Evolutionary conservation across 2,329 filamentous ascomycete genomes (phyloP), one percentile per base, ranked within the genome.

Genomic region (Hymenoscyphus fructigenus): DNA sequence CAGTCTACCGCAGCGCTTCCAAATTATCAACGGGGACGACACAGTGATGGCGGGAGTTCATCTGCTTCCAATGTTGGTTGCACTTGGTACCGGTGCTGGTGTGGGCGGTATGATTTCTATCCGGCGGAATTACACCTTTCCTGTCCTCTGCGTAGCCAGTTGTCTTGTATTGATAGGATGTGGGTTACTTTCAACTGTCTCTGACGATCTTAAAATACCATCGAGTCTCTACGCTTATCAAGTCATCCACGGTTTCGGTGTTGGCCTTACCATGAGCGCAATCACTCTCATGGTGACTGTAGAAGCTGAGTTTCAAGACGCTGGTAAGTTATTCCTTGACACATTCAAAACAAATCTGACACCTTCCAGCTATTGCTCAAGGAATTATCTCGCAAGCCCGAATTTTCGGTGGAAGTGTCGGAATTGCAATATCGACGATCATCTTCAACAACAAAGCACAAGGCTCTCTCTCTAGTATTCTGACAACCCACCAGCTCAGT

Each of bases 321-420:
- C 56, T 50, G 20, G 62, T 64, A 64, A 29, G 57, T 44, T 10
- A 41, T 4, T 29, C 47, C 3, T 5, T 20, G 17, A 12, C 32
- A 50, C 29, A 7, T 32, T 34, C 55, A n/a, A 36, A n/a, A 12
- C 34, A 12, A 17, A 36, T 15, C 36, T 17, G 15, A 34, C 57
- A 32, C 26, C 2, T 34, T 7, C 0, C 36, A 64, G 62, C 63
- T 5, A 20, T 61, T 17, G 59, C 63, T 38, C 63, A 65, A 62
- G 63, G 63, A 12, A 38, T 62, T 10, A 59, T 88, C 10, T 84
- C 86, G 0, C 86, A 89, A 73, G 81, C 83, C 1, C 81, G 86
- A 15, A 83, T 88, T 0, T 76, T 88, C 1, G 86, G 86, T 0
- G 86, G 86, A 2, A 83, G 83, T 44, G 78, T 88, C 32, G 86